Evolutionary conservation across 139 green algal species (phyloP).

Genomic region (Chlorella ohadii): DNA sequence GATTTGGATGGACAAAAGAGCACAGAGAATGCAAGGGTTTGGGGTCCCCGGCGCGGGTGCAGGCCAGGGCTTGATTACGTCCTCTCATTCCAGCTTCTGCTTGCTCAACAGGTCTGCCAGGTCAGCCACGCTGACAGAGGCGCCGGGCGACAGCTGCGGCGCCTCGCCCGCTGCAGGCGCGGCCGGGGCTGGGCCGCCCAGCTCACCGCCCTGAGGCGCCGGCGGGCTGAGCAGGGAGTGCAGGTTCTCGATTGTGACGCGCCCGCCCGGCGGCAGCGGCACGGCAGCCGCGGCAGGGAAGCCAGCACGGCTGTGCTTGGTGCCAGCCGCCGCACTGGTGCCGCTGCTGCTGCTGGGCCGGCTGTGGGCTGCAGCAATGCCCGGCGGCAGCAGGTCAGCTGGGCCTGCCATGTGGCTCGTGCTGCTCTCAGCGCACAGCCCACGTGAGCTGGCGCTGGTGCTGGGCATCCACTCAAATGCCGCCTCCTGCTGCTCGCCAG

Average conservation of each 20-base stretch:
- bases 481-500: background rate
- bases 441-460: background rate
- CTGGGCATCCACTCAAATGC: background rate
- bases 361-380: background rate
- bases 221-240: conserved; percentile 8
- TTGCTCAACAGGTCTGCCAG: conserved; percentile 34
- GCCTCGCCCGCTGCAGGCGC: background rate
- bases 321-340: background rate
- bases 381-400: no score
- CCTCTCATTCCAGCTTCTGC: conserved; percentile 25
- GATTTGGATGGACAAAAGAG: background rate
- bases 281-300: background rate
- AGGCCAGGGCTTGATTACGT: no score
- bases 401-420: no score
- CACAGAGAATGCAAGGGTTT: background rate
- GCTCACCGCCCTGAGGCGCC: background rate
- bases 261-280: background rate
- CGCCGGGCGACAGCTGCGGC: background rate
- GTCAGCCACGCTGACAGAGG: conserved; percentile 22
- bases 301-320: background rate
- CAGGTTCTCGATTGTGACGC: conserved; percentile 31
- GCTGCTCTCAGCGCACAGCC: no score
- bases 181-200: background rate
- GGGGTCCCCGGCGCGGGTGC: background rate
- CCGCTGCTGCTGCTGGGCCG: background rate